Evolutionary conservation across 2,329 filamentous ascomycete species (phyloP), one percentile per base, ranked within the genome.

Genomic region (Cladosporium sp.): DNA sequence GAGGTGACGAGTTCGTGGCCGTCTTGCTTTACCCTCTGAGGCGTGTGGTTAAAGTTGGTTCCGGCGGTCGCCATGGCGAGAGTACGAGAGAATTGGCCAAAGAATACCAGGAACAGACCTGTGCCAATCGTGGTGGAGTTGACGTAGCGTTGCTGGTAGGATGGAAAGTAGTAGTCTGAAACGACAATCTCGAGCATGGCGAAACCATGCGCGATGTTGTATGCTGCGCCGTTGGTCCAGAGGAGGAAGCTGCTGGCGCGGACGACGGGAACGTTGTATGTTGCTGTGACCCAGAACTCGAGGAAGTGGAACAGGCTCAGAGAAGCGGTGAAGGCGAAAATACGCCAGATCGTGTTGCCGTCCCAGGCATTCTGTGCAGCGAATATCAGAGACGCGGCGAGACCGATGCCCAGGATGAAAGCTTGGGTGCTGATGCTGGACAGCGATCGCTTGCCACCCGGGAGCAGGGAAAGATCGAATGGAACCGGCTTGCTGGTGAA

Each of bases 271-370:
- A 91, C 92, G 78, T 98, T 98, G 80, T 91, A 91, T 64, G 84
- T 82, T 10, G 94, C 93, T 0, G 94, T 97, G 34, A 89, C 92
- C 84, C 89, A 96, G 83, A 93, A 99, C 79, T 99, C 95, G 77
- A 98, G 88, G 79, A 97, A 98, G 82, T 99, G 95, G 80, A 98
- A 98, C 32, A 90, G 72, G 28, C 89, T 85, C 57, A 98, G 88
- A 16, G 88, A 82, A 60, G 81, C 80, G 57, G 90, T 74, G 80
- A 94, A 94, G 76, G 85, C 82, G 10, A 84, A 82, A 0, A 86
- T 76, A 25, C 87, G 82, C 87, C 87, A 90, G 49, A 78, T 71
- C 28, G 63, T 11, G 53, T 68, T 39, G 32, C 68, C 34, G n/a
- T 75, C 62, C 48, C 69, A 72, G 53, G 67, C 46, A n/a, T 68